phyloP scores from a whole-genome alignment of 306 rosid species.

The Prunus persica region DNA sequence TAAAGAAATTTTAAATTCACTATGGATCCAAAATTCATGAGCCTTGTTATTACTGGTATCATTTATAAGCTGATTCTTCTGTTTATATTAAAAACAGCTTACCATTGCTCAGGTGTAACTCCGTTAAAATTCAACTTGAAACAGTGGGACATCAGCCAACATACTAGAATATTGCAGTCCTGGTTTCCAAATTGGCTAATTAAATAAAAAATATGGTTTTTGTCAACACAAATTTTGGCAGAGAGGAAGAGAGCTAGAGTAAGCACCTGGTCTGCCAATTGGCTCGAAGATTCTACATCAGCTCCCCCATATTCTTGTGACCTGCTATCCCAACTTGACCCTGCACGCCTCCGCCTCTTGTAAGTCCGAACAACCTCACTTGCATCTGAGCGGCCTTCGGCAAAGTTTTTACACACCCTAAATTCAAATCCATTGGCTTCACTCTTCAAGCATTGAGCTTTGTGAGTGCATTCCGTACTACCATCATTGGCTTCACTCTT shows the following conservation, averaged over 20 bases:
- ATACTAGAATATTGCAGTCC: neutral
- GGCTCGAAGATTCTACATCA: conserved; percentile 39
- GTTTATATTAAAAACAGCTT: neutral
- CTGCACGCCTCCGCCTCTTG: conserved; percentile 72
- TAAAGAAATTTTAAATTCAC: neutral
- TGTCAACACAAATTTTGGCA: conserved; percentile 4
- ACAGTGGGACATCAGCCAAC: neutral
- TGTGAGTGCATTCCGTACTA: conserved; percentile 23
- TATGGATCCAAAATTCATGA: neutral
- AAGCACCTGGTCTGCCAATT: conserved; percentile 44
- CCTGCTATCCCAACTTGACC: conserved; percentile 42
- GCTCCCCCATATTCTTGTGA: conserved; percentile 37
- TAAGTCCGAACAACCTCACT: conserved; percentile 55
- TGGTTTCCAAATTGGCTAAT: neutral
- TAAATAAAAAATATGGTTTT: neutral
- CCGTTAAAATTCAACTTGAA: conserved; percentile 1
- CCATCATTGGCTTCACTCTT: conserved; percentile 25
- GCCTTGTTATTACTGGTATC: too few relatives aligned
- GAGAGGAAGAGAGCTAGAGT: conserved; percentile 14
- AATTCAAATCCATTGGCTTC: conserved; percentile 31
- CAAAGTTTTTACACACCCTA: conserved; percentile 30
- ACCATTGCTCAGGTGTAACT: neutral
- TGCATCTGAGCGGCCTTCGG: conserved; percentile 32
- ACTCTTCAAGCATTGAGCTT: conserved; percentile 31
- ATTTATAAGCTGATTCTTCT: neutral